Conservation (phyloP, 1,139 yeast genomes). For the Scheffersomyces segobiensis region DNA sequence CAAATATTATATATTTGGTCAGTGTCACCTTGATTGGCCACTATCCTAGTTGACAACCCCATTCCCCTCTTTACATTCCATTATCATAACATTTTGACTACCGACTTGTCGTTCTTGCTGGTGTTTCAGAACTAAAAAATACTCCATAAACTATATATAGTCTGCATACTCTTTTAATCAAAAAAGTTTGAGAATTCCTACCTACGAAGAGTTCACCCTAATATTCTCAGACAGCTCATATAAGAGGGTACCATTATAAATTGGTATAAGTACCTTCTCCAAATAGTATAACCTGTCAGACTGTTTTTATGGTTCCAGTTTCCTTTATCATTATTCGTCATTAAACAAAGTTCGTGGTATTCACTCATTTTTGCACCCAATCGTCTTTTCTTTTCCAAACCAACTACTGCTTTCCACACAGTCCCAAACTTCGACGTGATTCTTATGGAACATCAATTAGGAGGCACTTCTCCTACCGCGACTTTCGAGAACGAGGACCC, state of each 20-base stretch:
- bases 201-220: not conserved
- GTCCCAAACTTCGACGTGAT: not conserved
- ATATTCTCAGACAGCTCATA: not conserved
- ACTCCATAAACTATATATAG: not conserved
- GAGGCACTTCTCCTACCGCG: constrained; percentile 16
- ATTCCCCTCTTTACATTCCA: not conserved
- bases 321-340: not conserved
- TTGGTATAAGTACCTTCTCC: not conserved
- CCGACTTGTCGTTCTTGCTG: not conserved
- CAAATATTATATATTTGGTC: not conserved
- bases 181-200: not conserved
- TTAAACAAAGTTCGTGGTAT: not conserved
- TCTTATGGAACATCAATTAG: not conserved
- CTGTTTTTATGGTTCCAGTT: not conserved
- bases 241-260: not conserved
- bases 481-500: constrained; percentile 28
- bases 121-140: not conserved
- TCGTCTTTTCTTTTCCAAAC: constrained; percentile 4
- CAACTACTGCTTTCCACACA: not conserved
- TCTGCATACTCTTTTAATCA: not conserved
- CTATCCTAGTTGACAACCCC: not conserved
- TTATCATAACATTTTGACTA: not conserved
- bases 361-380: not conserved
- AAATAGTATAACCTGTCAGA: not conserved
- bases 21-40: not conserved